Base-by-base conservation (phyloP, 352 stramenopile species). In the Thraustotheca clavata region DNA sequence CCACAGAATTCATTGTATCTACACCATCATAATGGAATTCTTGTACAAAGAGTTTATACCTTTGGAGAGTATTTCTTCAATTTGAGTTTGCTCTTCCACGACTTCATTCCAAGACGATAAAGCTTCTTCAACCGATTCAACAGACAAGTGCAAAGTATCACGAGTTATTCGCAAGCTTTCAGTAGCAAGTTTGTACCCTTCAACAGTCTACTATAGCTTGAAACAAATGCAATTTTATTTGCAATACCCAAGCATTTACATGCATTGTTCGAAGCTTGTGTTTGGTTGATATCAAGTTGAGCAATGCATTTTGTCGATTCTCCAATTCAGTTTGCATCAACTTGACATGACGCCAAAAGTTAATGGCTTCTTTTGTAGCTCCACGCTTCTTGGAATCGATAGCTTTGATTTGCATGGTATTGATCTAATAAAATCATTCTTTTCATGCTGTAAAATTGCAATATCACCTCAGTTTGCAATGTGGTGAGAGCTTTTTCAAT, bases 131-230 rank as follows among this genome's bases (percentile, higher is more conserved):
- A 38, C 57, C 0, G 38, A 40, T 12, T 65, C 39, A 16, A 33
- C 34, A 5, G 35, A 34, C 29, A 65, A 46, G 4, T 43, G 27
- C 12, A 65, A 39, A 16, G 38, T 26, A 26, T 18, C 27, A 1
- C 57, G 57, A 16, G 43, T 32, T 7, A 6, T 14, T 16, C 39
- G 57, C 27, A 65, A n/a, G 41, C 57, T 65, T 22, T 14, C 11
- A 12, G 57, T n/a, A 2, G 57, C 57, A 8, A 65, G 35, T 18
- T 65, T 55, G 57, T 65, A 65, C n/a, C 57, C 57, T 11, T 55
- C 40, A 16, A 65, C 9, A 35, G 57, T 26, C 57, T 54, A 49
- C 33, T 49, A 16, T 16, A n/a, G 34, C 31, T n/a, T 29, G 31
- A 34, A 8, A 33, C 11, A 49, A 6, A 60, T 40, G 6, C 49